Conservation (phyloP, 208 protist genomes). For the Leishmania turanica region DNA sequence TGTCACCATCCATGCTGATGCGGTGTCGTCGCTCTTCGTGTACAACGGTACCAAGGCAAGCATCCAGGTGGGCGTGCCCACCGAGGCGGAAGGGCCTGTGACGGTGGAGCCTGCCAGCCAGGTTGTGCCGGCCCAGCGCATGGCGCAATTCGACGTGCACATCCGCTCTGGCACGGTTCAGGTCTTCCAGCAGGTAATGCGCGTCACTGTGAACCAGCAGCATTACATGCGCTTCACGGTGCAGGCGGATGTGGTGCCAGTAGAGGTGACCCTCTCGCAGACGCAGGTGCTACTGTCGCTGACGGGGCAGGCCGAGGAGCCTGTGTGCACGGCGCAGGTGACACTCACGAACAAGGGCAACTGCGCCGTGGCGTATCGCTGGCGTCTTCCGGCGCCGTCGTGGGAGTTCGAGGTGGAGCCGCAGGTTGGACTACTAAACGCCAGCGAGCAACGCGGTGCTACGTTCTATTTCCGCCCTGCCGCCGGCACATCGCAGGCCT, state of each 20-base stretch:
- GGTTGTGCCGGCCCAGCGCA: conserved; percentile 89
- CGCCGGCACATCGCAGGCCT: conserved; percentile 37
- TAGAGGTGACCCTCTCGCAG: conserved; percentile 88
- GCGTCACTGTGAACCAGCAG: conserved; percentile 87
- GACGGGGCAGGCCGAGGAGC: conserved; percentile 65
- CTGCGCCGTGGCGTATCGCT: conserved; percentile 79
- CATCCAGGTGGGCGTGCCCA: conserved; percentile 79
- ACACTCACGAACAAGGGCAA: conserved; percentile 86
- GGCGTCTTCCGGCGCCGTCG: conserved; percentile 46
- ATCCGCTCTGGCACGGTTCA: conserved; percentile 71
- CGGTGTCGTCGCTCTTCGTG: conserved; percentile 87
- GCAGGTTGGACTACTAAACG: conserved; percentile 55
- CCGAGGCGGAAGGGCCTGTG: conserved; percentile 69
- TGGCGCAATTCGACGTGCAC: conserved; percentile 92
- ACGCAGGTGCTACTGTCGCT: conserved; percentile 87
- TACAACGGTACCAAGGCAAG: conserved; percentile 85
- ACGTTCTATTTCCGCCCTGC: conserved; percentile 77
- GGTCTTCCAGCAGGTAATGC: conserved; percentile 84
- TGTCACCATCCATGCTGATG: conserved; percentile 85
- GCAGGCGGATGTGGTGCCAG: conserved; percentile 89
- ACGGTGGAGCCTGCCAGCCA: conserved; percentile 74
- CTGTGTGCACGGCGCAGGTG: conserved; percentile 62
- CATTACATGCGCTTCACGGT: conserved; percentile 90
- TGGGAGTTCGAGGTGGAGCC: conserved; percentile 73
- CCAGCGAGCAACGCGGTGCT: conserved; percentile 59